Evolutionary conservation across 768 basidiomycete species (phyloP), one percentile per base, ranked within the genome.

Genomic region (Filobasidium wieringae): DNA sequence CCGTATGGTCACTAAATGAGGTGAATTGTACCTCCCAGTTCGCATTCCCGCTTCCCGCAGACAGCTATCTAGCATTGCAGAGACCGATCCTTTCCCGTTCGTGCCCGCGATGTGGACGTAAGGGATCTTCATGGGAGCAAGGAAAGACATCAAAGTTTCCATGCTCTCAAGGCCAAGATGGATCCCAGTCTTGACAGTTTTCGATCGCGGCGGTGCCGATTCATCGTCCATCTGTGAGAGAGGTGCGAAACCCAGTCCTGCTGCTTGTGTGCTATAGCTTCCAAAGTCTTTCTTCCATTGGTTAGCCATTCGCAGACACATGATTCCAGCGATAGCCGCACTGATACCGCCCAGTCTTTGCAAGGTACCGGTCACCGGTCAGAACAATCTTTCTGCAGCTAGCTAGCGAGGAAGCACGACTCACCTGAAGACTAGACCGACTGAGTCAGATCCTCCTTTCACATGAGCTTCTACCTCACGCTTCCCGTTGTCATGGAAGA

Each of bases 51-150:
- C 78, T 5, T 78, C 73, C 4, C 70, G 68, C 7, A 96, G 75
- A 65, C 88, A 85, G 40, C 88, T 88, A 0, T 87, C 81, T 11
- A 95, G 72, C 33, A 90, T 77, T 5, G 85, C 84, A 0, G 89
- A 84, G 12, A 93, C 88, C 64, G 88, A 92, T 33, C 95, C 95
- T 73, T 97, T 99, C 8, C 93, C 93, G 74, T 99, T 97, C 0
- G 95, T 99, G 0, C 95, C 95, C 7, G 90, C 84, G 57, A 97
- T 80, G 68, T 99, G 95, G 33, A 87, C 78, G 0, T 90, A 88
- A 0, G 90, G 93, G 1, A 87, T 80, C 0, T 78, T 81, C 67
- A 86, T 85, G 0, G 77, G 74, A 0, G 81, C 82, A 4, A 93
- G 74, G 64, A 78, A 66, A 2, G 70, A 58, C 32, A 84, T 78